A percentile compares a stretch with the other conserved stretches of the same genome.
These are phyloP conservation scores for Vitis hybrid DNA, from an alignment of 177 flowering plant species.

Conservation along the genomic window DNA sequence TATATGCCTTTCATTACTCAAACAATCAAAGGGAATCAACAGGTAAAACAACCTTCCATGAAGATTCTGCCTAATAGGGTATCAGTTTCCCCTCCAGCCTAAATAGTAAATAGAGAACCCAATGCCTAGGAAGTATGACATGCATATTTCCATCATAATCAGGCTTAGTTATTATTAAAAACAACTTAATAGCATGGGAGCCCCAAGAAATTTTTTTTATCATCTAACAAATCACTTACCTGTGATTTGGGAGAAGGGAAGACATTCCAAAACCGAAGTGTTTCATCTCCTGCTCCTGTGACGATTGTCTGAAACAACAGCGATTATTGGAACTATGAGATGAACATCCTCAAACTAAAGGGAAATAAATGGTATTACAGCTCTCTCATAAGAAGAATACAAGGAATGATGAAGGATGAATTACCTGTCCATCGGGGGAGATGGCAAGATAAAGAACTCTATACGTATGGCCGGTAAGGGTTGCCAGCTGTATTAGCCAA, in stretches of 20 bases:
- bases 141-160: too few species aligned
- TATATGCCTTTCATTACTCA: too few species aligned
- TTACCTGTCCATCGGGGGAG: constrained; percentile 98
- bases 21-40: too few species aligned
- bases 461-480: constrained; percentile 92
- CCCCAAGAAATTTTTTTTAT: neutral
- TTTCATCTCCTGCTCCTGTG: constrained; percentile 99
- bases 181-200: too few species aligned
- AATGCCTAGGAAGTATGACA: too few species aligned
- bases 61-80: neutral
- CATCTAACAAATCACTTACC: constrained; percentile 33
- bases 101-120: too few species aligned
- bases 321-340: neutral
- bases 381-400: neutral
- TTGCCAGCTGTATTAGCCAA: constrained; percentile 64
- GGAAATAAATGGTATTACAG: neutral
- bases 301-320: constrained; percentile 72
- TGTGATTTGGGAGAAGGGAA: constrained; percentile 96
- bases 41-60: too few species aligned
- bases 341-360: neutral
- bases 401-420: constrained; percentile 2
- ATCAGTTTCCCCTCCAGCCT: neutral
- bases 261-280: constrained; percentile 98
- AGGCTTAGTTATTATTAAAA: neutral
- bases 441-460: constrained; percentile 94